Conservation (phyloP, 768 basidiomycete species). For the Termitomyces sp. region DNA sequence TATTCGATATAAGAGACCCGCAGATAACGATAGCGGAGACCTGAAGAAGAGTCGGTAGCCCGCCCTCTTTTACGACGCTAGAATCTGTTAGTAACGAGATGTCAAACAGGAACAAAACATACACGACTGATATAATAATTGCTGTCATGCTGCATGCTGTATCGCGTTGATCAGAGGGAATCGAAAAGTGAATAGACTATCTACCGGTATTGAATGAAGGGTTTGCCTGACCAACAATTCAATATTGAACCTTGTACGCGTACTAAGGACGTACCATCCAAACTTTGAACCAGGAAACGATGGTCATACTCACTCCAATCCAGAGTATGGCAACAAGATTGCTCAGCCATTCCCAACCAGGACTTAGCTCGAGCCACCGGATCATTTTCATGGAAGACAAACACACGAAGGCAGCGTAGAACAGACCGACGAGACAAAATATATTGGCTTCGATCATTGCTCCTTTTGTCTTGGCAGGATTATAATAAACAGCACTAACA, state of each 20-base stretch:
- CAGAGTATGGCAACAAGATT: constrained; percentile 71
- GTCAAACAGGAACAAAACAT: constrained; percentile 12
- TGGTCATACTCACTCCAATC: constrained; percentile 79
- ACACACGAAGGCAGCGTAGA: constrained; percentile 70
- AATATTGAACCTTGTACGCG: neutral
- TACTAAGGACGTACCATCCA: constrained; percentile 53
- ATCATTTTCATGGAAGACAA: constrained; percentile 73
- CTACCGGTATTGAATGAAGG: constrained; percentile 86
- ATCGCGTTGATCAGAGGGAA: neutral
- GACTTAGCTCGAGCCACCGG: constrained; percentile 68
- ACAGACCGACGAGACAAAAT: constrained; percentile 65
- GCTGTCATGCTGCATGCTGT: constrained; percentile 80
- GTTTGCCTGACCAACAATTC: constrained; percentile 37
- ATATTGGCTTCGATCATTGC: constrained; percentile 90
- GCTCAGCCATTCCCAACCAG: constrained; percentile 69
- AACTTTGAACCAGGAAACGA: constrained; percentile 86
- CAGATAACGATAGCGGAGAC: constrained; percentile 72
- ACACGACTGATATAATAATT: constrained; percentile 84
- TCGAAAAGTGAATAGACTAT: constrained; percentile 1
- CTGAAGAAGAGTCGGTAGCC: constrained; percentile 64
- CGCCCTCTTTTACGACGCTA: constrained; percentile 87
- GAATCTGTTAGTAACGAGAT: constrained; percentile 1
- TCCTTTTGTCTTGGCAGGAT: constrained; percentile 90
- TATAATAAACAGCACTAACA: constrained; percentile 78
- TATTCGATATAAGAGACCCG: constrained; percentile 74